Conservation (phyloP, 768 basidiomycete genomes). For the Hygrophorus pudorinus region DNA sequence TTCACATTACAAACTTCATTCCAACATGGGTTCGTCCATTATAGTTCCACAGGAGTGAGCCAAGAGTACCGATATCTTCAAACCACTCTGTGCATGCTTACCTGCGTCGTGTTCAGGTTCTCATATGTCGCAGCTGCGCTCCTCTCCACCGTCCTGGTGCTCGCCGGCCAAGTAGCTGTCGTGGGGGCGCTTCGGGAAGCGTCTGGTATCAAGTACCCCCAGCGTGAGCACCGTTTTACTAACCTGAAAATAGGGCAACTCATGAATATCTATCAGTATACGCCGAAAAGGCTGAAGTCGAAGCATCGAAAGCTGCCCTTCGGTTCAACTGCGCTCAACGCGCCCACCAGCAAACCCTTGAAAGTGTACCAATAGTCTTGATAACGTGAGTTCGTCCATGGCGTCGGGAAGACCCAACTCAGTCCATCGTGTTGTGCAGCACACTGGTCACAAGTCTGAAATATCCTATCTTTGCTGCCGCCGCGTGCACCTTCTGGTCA, state of each 20-base stretch:
- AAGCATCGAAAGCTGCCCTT: conserved; percentile 37
- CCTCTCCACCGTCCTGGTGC: conserved; percentile 40
- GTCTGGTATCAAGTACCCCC: conserved; percentile 58
- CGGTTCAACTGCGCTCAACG: conserved; percentile 69
- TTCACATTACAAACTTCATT: too few relatives aligned
- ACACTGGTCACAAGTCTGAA: conserved; percentile 31
- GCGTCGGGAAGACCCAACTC: not conserved
- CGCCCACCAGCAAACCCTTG: conserved; percentile 61
- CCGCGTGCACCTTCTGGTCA: conserved; percentile 29
- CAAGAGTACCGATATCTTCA: too few relatives aligned
- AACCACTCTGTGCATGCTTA: too few relatives aligned
- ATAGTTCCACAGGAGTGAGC: conserved; percentile 8
- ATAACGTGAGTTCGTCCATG: conserved; percentile 25
- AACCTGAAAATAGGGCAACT: too few relatives aligned
- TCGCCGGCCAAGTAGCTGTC: conserved; percentile 34
- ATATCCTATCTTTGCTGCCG: conserved; percentile 31
- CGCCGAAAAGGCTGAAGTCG: conserved; percentile 54
- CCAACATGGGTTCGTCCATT: conserved; percentile 4
- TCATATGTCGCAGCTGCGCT: conserved; percentile 49
- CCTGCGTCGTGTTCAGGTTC: conserved; percentile 24
- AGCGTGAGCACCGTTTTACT: conserved; percentile 36
- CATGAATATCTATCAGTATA: conserved; percentile 41
- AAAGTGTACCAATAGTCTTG: conserved; percentile 35
- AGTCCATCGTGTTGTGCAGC: conserved; percentile 17
- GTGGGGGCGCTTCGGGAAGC: conserved; percentile 35